phyloP scores from a whole-genome alignment of 2,329 filamentous ascomycete species.

The Ceratocystis eucalypticola region DNA sequence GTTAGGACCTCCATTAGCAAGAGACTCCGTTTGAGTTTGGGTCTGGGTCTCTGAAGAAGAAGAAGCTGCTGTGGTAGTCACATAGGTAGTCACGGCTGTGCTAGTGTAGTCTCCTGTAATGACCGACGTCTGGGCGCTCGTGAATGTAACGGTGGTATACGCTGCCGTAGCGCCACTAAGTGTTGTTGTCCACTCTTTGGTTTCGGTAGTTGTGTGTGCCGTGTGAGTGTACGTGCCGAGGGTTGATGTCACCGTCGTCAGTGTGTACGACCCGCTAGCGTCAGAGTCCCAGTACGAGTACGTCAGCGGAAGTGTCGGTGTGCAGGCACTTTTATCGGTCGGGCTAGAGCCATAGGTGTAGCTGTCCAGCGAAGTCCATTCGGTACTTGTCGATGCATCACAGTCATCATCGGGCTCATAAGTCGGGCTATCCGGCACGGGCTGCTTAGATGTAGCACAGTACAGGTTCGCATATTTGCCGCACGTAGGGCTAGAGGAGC shows the following conservation, averaged over 20 bases:
- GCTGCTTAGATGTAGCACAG: conserved; percentile 11
- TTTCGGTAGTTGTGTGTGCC: conserved; percentile 7
- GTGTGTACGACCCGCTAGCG: conserved; percentile 1
- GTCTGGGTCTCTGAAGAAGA: neutral
- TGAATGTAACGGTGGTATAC: conserved; percentile 17
- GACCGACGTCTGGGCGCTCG: conserved; percentile 8
- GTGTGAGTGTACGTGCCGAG: conserved; percentile 15
- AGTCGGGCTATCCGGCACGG: neutral
- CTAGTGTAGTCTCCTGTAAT: conserved; percentile 15
- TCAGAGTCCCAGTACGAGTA: conserved; percentile 5
- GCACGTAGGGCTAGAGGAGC: conserved; percentile 12
- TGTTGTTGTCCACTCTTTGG: conserved; percentile 16
- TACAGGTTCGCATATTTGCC: conserved; percentile 18
- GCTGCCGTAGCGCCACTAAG: conserved; percentile 14
- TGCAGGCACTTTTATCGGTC: conserved; percentile 1
- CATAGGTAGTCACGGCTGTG: conserved; percentile 15
- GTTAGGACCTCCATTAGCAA: neutral
- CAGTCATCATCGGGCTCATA: neutral
- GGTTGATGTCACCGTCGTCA: conserved; percentile 16
- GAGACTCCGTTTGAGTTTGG: neutral
- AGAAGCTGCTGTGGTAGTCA: conserved; percentile 12
- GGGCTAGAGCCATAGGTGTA: conserved; percentile 6
- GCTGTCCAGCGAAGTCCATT: conserved; percentile 1
- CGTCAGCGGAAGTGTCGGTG: neutral
- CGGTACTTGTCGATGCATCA: neutral